Evolutionary conservation across 768 basidiomycete genomes (phyloP), one percentile per base, ranked within the genome.

Genomic region (Lactifluus hygrophoroides): DNA sequence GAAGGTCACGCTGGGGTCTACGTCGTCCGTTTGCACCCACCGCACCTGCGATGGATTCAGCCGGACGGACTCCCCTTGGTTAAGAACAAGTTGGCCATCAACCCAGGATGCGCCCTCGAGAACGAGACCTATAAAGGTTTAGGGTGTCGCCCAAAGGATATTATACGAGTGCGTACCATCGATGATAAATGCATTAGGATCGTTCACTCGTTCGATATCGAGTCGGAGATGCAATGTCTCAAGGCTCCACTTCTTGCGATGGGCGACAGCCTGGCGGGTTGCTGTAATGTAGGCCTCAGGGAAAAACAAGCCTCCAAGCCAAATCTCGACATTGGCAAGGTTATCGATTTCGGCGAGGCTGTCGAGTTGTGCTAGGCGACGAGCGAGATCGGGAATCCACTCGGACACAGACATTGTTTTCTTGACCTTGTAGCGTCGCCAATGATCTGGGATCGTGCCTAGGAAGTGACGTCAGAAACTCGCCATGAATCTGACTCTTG

Each of bases 261-360:
- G 94, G 2, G 95, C 96, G 5, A 94, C 89, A n/a, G 90, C 84
- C 71, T 99, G 95, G 51, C 95, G 80, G 2, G 93, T 94, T 2
- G 95, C 95, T 0, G 95, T 97, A 66, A 98, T 80, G 69, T 93
- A 98, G 3, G 94, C 94, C 67, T 94, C 91, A 0, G 95, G 96
- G 80, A 90, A 94, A 80, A 98, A 97, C 56, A 99, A 71, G 0
- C 91, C 90, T 23, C 95, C 94, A 14, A 98, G 81, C 89, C 91
- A 92, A 45, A 96, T 88, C 71, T 90, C 84, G 47, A 88, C 74
- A 64, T 88, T 77, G 63, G 75, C 78, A 62, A 86, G 72, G 66
- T 77, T 83, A 61, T 86, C 84, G 46, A 84, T 72, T 19, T 71
- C 69, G 0, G 86, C 80, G 56, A 97, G 84, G 32, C 74, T 72